A percentile compares a stretch with the other conserved stretches of the same genome.
These are phyloP conservation scores for Rhizopogon vulgaris DNA, from an alignment of 768 basidiomycete genomes.

Conservation along the genomic window DNA sequence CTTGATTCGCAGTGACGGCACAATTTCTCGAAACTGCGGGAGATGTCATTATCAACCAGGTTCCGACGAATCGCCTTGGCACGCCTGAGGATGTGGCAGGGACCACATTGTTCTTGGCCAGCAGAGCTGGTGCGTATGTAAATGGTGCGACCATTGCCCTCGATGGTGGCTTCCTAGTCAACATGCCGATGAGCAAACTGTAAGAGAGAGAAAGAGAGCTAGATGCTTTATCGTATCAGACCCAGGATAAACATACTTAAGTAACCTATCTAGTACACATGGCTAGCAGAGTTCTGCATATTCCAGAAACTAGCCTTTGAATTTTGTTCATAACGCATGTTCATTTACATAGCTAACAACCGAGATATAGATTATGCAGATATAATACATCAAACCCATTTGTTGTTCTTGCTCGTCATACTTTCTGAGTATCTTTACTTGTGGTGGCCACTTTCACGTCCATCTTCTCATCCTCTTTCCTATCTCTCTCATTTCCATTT, in stretches of 20 bases:
- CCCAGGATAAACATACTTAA: not conserved
- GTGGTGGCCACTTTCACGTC: constrained; percentile 3
- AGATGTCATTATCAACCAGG: constrained; percentile 33
- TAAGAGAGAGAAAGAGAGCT: constrained; percentile 14
- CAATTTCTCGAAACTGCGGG: constrained; percentile 42
- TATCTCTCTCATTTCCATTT: constrained; percentile 9
- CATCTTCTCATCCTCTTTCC: constrained; percentile 6
- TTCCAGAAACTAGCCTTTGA: not conserved
- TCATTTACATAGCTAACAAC: not conserved
- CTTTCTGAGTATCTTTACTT: not conserved
- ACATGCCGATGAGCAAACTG: constrained; percentile 29
- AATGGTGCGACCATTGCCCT: constrained; percentile 59
- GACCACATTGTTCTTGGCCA: constrained; percentile 54
- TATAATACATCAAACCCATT: constrained; percentile 2
- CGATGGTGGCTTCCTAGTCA: constrained; percentile 52
- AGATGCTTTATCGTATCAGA: not conserved
- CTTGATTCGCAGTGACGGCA: constrained; percentile 40
- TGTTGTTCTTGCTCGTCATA: not conserved
- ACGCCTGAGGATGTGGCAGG: constrained; percentile 61
- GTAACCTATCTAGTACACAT: not conserved
- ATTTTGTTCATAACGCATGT: not conserved
- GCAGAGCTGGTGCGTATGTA: constrained; percentile 54
- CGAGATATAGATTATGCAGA: not conserved
- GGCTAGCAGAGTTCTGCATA: not conserved
- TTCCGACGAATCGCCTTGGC: constrained; percentile 53